Conservation (phyloP, 2,329 filamentous ascomycete species). For the Neonectria magnoliae region DNA sequence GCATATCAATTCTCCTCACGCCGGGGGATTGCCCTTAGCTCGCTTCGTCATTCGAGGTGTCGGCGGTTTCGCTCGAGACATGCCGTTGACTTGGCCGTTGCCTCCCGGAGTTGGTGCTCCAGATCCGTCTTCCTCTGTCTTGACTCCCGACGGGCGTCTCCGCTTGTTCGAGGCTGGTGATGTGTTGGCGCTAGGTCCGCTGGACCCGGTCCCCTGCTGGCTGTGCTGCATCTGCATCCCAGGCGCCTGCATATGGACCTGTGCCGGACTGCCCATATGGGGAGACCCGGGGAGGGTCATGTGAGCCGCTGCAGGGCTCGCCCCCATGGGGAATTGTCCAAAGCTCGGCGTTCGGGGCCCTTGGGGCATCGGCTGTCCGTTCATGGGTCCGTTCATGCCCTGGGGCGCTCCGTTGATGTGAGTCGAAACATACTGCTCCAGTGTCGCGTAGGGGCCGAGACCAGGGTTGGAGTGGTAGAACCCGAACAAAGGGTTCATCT, state of each 20-base stretch:
- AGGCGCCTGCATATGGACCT: slow-evolving; percentile 70
- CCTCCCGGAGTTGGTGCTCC: slow-evolving; percentile 60
- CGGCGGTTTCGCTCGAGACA: slow-evolving; percentile 63
- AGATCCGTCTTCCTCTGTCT: slow-evolving; percentile 64
- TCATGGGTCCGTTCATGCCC: slow-evolving; percentile 60
- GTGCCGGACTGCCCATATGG: slow-evolving; percentile 68
- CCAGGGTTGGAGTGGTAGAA: slow-evolving; percentile 66
- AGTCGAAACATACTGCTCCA: slow-evolving; percentile 67
- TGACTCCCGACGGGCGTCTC: slow-evolving; percentile 66
- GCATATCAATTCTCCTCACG: slow-evolving; percentile 33
- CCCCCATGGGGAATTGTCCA: slow-evolving; percentile 66
- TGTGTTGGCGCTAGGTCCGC: slow-evolving; percentile 74
- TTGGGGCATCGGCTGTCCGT: slow-evolving; percentile 60
- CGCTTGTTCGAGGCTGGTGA: slow-evolving; percentile 70
- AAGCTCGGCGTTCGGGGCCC: slow-evolving; percentile 65
- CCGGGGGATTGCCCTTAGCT: slow-evolving; percentile 57
- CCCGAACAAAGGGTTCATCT: slow-evolving; percentile 72
- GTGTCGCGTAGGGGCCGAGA: slow-evolving; percentile 65
- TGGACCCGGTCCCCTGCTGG: slow-evolving; percentile 73
- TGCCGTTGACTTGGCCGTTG: slow-evolving; percentile 61
- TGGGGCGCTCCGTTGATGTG: slow-evolving; percentile 55
- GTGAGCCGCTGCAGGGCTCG: slow-evolving; percentile 68
- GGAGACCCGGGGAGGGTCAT: slow-evolving; percentile 71
- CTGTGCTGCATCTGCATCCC: slow-evolving; percentile 74
- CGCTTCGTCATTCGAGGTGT: slow-evolving; percentile 68